Evolutionary conservation across 208 protist genomes (phyloP), one percentile per base, ranked within the genome.

Genomic region (Blechomonas ayalai): DNA sequence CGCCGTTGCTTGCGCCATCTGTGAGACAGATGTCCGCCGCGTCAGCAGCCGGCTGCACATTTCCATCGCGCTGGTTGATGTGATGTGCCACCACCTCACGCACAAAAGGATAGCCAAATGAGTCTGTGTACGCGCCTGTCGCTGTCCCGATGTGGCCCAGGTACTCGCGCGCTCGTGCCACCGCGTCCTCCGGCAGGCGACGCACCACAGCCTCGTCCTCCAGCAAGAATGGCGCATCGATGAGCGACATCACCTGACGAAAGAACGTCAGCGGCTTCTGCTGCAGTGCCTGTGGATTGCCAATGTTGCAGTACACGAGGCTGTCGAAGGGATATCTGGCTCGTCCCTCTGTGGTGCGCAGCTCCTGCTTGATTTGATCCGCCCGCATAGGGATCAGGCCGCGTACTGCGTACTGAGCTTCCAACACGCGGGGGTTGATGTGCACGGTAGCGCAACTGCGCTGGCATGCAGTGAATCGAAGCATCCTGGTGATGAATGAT

Each of bases 291-390:
- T 99, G 97, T 28, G 97, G 98, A 69, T 99, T 99, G 50, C 97
- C 98, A 67, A 99, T 99, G 78, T 99, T 99, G 77, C 98, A 99
- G 58, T 87, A 92, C 38, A 99, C 75, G 13, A 99, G 65, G 29
- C 89, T 57, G 19, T 70, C 2, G 59, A 95, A 95, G 5, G 69
- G 50, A 49, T 88, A 70, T 12, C 50, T 59, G 9, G 26, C 45
- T 38, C 38, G 56, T 41, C 67, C 76, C 15, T 45, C 32, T 9
- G 26, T 31, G 7, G 37, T 47, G 6, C 66, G 61, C 23, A 96
- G 59, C 40, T 82, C 58, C 19, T 62, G 25, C 46, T 89, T 66
- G 53, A 96, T 89, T 54, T 82, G 68, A 32, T 83, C 63, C 22
- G 86, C 85, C 22, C 72, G 70, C 31, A 72, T 60, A 0, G 85